Evolutionary conservation across 2,329 filamentous ascomycete genomes (phyloP).

Genomic region (Trichoderma sp.): DNA sequence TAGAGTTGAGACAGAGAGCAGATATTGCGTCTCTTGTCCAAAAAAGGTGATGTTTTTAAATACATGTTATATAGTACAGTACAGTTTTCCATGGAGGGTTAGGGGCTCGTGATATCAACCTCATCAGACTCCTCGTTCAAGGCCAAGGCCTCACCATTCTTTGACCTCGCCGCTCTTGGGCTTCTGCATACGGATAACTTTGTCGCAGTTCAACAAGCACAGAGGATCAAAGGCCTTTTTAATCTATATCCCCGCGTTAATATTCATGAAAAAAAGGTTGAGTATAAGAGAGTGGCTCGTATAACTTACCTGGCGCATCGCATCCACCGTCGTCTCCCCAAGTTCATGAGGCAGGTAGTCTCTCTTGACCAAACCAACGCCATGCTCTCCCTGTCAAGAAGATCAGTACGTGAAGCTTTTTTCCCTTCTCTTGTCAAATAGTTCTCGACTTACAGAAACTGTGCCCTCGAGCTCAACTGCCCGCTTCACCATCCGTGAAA

Average conservation of each 20-base stretch:
- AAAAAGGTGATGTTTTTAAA: not conserved
- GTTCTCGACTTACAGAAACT: slow-evolving; percentile 56
- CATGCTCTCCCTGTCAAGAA: slow-evolving; percentile 66
- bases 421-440: not conserved
- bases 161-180: slow-evolving; percentile 43
- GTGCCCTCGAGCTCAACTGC: slow-evolving; percentile 84
- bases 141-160: slow-evolving; percentile 39
- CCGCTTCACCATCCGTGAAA: slow-evolving; percentile 82
- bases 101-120: not conserved
- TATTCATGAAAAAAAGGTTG: not conserved
- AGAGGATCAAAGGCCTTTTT: slow-evolving; percentile 79
- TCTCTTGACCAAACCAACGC: slow-evolving; percentile 78
- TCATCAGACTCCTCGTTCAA: not conserved
- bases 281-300: not conserved
- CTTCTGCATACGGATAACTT: slow-evolving; percentile 61
- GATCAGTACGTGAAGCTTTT: not conserved
- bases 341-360: slow-evolving; percentile 80
- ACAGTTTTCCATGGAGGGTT: not conserved
- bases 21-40: not conserved
- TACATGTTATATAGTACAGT: not conserved
- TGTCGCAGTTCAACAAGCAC: slow-evolving; percentile 67
- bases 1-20: not conserved
- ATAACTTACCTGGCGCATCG: slow-evolving; percentile 72
- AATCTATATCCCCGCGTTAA: slow-evolving; percentile 49
- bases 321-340: slow-evolving; percentile 70